Percentiles rank a stretch among this genome's conserved stretches.
These are phyloP conservation scores for Trametes cinnabarina DNA, from an alignment of 768 basidiomycete species.

Conservation along the genomic window DNA sequence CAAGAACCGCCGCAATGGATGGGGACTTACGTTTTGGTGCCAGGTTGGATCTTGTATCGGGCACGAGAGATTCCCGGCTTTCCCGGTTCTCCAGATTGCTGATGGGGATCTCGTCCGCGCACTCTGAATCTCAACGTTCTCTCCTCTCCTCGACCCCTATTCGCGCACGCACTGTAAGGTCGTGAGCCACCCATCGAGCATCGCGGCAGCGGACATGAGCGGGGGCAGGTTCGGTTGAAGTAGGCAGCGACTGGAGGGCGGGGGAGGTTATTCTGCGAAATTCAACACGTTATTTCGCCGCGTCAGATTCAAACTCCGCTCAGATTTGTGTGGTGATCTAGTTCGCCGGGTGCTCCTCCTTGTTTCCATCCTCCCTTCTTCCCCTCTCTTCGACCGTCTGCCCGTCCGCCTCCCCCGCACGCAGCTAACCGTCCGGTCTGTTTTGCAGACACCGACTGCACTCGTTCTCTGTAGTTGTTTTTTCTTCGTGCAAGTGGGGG, in stretches of 20 bases:
- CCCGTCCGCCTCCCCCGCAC: conserved; percentile 9
- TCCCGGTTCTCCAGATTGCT: conserved; percentile 30
- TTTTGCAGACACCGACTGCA: conserved; percentile 5
- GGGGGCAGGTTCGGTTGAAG: background rate
- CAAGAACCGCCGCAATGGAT: conserved; percentile 20
- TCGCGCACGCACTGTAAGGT: background rate
- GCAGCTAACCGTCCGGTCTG: background rate
- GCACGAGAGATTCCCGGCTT: conserved; percentile 30
- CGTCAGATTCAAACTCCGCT: conserved; percentile 24
- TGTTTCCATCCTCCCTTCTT: conserved; percentile 24
- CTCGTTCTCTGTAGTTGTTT: background rate
- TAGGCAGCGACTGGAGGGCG: background rate
- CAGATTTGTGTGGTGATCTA: conserved; percentile 28
- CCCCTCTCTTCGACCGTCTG: conserved; percentile 16
- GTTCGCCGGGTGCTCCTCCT: conserved; percentile 19
- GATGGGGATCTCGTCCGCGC: conserved; percentile 27
- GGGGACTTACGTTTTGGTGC: conserved; percentile 21
- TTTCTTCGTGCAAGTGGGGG: background rate
- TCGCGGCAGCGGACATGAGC: background rate
- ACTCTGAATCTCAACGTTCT: conserved; percentile 7
- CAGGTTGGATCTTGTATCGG: conserved; percentile 30
- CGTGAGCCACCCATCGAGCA: background rate
- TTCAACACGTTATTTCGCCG: conserved; percentile 20
- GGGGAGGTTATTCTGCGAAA: conserved; percentile 17
- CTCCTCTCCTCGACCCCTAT: conserved; percentile 6